phyloP scores from a whole-genome alignment of 2,329 filamentous ascomycete genomes.

The Lachnellula cervina region DNA sequence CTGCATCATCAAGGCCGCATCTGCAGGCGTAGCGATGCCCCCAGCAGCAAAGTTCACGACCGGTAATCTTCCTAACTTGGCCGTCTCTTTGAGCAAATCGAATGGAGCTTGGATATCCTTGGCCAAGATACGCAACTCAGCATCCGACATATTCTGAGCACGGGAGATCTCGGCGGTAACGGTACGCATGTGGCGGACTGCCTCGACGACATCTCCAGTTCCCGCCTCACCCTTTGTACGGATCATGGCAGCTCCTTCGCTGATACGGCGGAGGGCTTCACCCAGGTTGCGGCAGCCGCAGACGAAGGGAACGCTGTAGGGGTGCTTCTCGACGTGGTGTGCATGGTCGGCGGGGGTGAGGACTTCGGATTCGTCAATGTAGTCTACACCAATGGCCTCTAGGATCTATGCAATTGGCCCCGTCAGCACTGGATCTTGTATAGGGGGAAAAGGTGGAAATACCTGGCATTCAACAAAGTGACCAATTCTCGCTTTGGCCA shows the following conservation, averaged over 20 bases:
- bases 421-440: constrained; percentile 2
- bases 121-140: constrained; percentile 72
- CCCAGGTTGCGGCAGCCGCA: constrained; percentile 93
- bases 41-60: constrained; percentile 98
- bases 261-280: constrained; percentile 85
- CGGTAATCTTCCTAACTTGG: constrained; percentile 79
- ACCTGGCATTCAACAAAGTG: constrained; percentile 96
- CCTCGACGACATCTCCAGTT: constrained; percentile 94
- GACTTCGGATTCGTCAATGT: constrained; percentile 97
- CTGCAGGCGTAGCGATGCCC: constrained; percentile 97
- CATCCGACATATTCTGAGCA: constrained; percentile 60
- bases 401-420: constrained; percentile 62
- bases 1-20: constrained; percentile 99
- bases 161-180: constrained; percentile 77
- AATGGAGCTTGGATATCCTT: constrained; percentile 77
- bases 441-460: constrained; percentile 21
- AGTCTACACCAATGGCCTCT: constrained; percentile 90
- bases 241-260: constrained; percentile 97
- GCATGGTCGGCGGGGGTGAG: constrained; percentile 88
- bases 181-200: constrained; percentile 91
- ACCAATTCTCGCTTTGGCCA: constrained; percentile 97
- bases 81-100: constrained; percentile 77
- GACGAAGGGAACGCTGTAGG: constrained; percentile 83
- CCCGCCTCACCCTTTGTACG: constrained; percentile 97
- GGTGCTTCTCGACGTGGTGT: constrained; percentile 86